These are phyloP conservation scores for Crithidia acanthocephali DNA, from an alignment of 208 protist genomes.

Conservation along the genomic window DNA sequence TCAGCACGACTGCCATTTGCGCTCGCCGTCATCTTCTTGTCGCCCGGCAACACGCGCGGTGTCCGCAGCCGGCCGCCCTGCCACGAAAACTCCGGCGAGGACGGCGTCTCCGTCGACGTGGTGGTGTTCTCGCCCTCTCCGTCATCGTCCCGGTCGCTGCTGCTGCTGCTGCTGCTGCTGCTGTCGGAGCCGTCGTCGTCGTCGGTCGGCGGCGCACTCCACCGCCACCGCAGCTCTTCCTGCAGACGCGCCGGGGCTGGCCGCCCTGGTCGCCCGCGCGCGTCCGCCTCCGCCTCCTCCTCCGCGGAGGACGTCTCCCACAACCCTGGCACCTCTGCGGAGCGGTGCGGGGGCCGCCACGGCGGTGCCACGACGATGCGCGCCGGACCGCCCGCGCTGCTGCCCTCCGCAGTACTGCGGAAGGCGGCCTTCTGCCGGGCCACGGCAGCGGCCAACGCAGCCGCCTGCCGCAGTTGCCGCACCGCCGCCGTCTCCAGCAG, in stretches of 20 bases:
- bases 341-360: slow-evolving; percentile 39
- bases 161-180: background rate
- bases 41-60: too few relatives aligned
- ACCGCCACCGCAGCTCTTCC: slow-evolving; percentile 49
- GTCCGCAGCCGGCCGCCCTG: background rate
- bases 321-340: slow-evolving; percentile 40
- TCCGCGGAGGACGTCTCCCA: slow-evolving; percentile 67
- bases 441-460: slow-evolving; percentile 55
- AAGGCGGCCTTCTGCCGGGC: slow-evolving; percentile 37
- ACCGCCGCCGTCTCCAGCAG: slow-evolving; percentile 25
- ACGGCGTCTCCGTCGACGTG: background rate
- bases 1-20: background rate
- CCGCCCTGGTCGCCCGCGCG: slow-evolving; percentile 25
- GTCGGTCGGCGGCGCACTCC: slow-evolving; percentile 51
- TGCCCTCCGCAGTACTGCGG: too few relatives aligned
- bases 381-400: slow-evolving; percentile 12
- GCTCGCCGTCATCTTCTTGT: background rate
- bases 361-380: slow-evolving; percentile 35
- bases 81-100: slow-evolving; percentile 4
- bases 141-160: slow-evolving; percentile 14
- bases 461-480: slow-evolving; percentile 35
- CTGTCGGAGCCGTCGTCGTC: slow-evolving; percentile 16
- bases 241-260: slow-evolving; percentile 19
- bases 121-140: background rate
- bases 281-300: slow-evolving; percentile 37